Evolutionary conservation across 768 basidiomycete species (phyloP).

Genomic region (Exidia glandulosa): DNA sequence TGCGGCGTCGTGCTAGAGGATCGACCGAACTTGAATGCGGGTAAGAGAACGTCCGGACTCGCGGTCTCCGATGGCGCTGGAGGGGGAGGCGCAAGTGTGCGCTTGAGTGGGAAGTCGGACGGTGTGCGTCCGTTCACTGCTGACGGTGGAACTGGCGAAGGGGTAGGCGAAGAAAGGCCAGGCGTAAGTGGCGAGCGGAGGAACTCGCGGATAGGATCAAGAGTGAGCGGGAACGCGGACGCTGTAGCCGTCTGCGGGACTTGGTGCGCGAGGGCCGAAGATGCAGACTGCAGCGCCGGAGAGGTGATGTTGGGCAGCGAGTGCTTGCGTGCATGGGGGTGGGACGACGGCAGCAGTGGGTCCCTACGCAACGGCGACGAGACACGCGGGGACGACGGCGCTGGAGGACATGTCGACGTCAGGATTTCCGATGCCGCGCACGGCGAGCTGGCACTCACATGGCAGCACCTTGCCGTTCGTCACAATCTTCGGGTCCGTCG

Average conservation of each 20-base stretch:
- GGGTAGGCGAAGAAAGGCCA: slow-evolving; percentile 9
- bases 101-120: slow-evolving; percentile 37
- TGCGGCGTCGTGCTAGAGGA: background rate
- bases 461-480: background rate
- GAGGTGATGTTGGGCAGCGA: slow-evolving; percentile 44
- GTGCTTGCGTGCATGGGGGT: slow-evolving; percentile 70
- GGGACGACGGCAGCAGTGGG: slow-evolving; percentile 20
- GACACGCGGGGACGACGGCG: slow-evolving; percentile 1
- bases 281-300: slow-evolving; percentile 2
- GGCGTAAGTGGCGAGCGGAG: background rate
- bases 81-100: slow-evolving; percentile 38
- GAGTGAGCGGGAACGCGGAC: background rate
- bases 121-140: slow-evolving; percentile 17
- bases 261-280: too few relatives aligned
- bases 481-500: slow-evolving; percentile 14
- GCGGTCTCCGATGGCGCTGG: slow-evolving; percentile 28
- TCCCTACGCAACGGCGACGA: slow-evolving; percentile 3
- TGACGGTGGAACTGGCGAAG: slow-evolving; percentile 18
- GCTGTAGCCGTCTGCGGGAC: background rate
- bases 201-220: background rate
- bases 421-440: background rate
- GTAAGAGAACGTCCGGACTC: slow-evolving; percentile 20
- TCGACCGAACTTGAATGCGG: background rate
- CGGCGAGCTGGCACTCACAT: background rate
- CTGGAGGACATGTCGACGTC: background rate